These are phyloP conservation scores for Lobulomyces angularis DNA, from an alignment of 192 early-diverging fungal genomes.

Conservation along the genomic window DNA sequence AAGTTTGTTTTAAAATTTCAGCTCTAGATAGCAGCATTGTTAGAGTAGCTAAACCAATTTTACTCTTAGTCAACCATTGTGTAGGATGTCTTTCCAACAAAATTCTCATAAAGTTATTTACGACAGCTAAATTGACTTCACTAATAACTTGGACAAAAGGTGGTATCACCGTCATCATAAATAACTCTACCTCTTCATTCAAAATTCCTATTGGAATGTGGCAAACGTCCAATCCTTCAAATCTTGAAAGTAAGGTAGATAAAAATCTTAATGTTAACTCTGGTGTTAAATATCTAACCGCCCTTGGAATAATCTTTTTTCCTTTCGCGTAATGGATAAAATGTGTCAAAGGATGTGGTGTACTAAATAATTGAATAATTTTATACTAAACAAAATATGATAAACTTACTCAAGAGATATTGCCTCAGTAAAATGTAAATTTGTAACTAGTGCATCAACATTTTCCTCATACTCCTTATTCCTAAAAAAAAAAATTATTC, in stretches of 20 bases:
- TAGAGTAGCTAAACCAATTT: slow-evolving; percentile 73
- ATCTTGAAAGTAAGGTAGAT: slow-evolving; percentile 35
- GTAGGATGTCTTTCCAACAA: slow-evolving; percentile 86
- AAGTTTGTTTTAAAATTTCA: slow-evolving; percentile 71
- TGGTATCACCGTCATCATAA: slow-evolving; percentile 81
- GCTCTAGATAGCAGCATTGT: slow-evolving; percentile 82
- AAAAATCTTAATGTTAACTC: slow-evolving; percentile 71
- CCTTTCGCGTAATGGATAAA: slow-evolving; percentile 81
- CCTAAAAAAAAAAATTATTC: slow-evolving; percentile 2
- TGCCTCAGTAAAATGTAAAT: slow-evolving; percentile 43
- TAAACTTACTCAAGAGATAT: slow-evolving; percentile 42
- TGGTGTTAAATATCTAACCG: slow-evolving; percentile 58
- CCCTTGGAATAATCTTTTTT: slow-evolving; percentile 73
- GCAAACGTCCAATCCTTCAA: slow-evolving; percentile 40
- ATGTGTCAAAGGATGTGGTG: slow-evolving; percentile 72
- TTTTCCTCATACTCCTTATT: slow-evolving; percentile 24
- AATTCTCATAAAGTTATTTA: slow-evolving; percentile 66
- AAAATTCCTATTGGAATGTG: slow-evolving; percentile 23
- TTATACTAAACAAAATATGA: background rate
- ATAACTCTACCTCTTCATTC: slow-evolving; percentile 47
- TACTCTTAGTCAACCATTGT: slow-evolving; percentile 68
- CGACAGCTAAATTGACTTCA: slow-evolving; percentile 69
- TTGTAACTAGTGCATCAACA: slow-evolving; percentile 45
- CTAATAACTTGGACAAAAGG: slow-evolving; percentile 64
- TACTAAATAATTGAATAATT: slow-evolving; percentile 7